These are phyloP conservation scores for Dictyostelium purpureum DNA, from an alignment of 78 protist species.

Conservation along the genomic window DNA sequence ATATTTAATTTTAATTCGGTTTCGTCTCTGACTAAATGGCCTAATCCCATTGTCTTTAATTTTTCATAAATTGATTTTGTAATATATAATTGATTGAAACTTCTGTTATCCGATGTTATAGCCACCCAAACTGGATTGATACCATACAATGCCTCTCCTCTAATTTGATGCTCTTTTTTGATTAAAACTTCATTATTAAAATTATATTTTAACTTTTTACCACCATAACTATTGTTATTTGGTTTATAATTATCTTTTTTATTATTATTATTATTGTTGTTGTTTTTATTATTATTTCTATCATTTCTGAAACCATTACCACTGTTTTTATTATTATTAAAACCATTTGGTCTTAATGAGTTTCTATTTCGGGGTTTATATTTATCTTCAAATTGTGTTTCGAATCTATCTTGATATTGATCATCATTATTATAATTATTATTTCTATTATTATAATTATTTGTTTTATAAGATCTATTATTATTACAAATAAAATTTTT, in stretches of 20 bases:
- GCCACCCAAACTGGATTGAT: constrained; percentile 50
- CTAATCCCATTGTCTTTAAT: background rate
- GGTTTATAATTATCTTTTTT: background rate
- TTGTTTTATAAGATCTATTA: no score
- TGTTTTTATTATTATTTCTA: no score
- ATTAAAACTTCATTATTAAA: background rate
- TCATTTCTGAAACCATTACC: background rate
- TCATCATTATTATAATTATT: no score
- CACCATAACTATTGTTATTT: background rate
- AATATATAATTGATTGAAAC: constrained; percentile 26
- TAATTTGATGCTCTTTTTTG: background rate
- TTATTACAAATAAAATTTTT: no score
- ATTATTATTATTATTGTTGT: background rate
- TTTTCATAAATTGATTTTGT: background rate
- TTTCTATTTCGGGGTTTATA: background rate
- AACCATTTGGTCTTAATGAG: background rate
- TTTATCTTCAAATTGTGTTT: background rate
- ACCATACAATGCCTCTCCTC: constrained; percentile 53
- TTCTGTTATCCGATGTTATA: constrained; percentile 33
- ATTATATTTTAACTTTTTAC: background rate
- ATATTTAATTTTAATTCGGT: background rate
- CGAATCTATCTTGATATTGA: no score
- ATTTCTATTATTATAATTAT: no score
- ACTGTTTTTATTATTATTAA: background rate
- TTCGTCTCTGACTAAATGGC: background rate